These are phyloP conservation scores for Populus tomentosa DNA, from an alignment of 441 rosid species.

Conservation along the genomic window DNA sequence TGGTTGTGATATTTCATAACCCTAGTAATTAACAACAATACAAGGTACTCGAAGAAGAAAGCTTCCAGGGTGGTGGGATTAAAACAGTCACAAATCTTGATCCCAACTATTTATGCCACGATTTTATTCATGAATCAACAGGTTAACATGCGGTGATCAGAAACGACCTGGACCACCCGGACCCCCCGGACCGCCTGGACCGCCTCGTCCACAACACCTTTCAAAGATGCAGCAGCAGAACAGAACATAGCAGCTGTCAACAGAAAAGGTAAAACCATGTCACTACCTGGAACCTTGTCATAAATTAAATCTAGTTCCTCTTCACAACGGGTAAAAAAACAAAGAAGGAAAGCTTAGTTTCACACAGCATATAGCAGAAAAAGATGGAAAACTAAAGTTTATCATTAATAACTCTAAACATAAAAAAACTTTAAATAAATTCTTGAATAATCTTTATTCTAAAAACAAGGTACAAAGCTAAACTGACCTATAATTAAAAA, in stretches of 20 bases:
- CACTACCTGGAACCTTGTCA: neutral
- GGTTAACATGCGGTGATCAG: constrained; percentile 13
- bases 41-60: neutral
- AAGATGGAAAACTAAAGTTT: neutral
- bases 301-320: neutral
- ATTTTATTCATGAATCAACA: neutral
- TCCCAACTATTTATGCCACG: too few relatives aligned
- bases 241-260: constrained; percentile 43
- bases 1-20: neutral
- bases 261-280: neutral
- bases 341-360: neutral
- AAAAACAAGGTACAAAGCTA: too few relatives aligned
- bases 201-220: constrained; percentile 58
- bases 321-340: neutral
- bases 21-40: neutral
- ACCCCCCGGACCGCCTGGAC: constrained; percentile 36
- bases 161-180: constrained; percentile 35
- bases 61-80: neutral
- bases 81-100: too few relatives aligned
- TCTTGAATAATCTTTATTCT: too few relatives aligned
- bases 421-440: too few relatives aligned
- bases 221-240: constrained; percentile 68
- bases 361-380: neutral
- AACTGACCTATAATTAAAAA: too few relatives aligned
- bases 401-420: too few relatives aligned